phyloP scores from a whole-genome alignment of 208 protist species.

The Acanthamoeba castellanii region DNA sequence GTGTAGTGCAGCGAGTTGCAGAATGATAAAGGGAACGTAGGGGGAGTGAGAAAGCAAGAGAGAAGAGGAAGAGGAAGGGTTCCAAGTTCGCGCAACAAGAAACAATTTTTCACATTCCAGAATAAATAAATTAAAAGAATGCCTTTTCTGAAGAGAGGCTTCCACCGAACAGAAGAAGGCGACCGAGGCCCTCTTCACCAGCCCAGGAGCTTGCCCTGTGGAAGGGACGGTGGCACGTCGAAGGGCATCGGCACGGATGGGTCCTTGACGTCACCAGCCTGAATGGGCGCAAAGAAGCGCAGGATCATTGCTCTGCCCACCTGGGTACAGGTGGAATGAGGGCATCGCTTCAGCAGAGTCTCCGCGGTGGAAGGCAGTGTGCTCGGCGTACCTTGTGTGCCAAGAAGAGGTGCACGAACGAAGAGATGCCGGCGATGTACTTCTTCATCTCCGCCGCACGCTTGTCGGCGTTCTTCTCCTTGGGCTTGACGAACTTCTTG shows the following conservation, averaged over 20 bases:
- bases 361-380: neutral
- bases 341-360: neutral
- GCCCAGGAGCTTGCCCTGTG: slow-evolving; percentile 12
- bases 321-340: neutral
- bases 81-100: too few species aligned
- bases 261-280: neutral
- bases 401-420: slow-evolving; percentile 38
- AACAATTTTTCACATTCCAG: too few species aligned
- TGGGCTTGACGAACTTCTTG: slow-evolving; percentile 58
- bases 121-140: too few species aligned
- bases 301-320: slow-evolving; percentile 18
- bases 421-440: slow-evolving; percentile 44
- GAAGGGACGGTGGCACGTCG: neutral
- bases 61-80: too few species aligned
- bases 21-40: too few species aligned
- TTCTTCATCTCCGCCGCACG: slow-evolving; percentile 41
- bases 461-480: slow-evolving; percentile 52
- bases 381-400: slow-evolving; percentile 5
- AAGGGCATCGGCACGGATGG: neutral
- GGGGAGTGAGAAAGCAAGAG: too few species aligned
- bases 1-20: too few species aligned
- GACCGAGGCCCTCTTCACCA: neutral
- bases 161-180: too few species aligned
- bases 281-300: slow-evolving; percentile 42
- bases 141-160: too few species aligned